These are phyloP conservation scores for Micractinium conductrix DNA, from an alignment of 139 green algal species.

Conservation along the genomic window DNA sequence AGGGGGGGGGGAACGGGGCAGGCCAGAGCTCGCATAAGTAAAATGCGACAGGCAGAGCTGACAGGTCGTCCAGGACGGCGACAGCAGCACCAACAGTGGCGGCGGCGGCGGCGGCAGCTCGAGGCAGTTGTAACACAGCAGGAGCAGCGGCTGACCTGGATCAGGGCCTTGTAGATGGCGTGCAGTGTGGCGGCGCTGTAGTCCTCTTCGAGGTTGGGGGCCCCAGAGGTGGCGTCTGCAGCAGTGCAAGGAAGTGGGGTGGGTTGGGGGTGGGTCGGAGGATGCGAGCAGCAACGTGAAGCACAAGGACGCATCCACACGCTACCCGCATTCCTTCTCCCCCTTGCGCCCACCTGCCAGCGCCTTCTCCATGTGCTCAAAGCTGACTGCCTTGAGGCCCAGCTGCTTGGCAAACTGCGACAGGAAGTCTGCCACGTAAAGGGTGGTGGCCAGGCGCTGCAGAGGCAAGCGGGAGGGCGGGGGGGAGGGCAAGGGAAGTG, in stretches of 20 bases:
- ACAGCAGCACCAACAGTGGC: too few relatives aligned
- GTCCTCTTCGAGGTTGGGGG: background rate
- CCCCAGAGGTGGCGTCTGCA: constrained; percentile 18
- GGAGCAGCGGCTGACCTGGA: constrained; percentile 28
- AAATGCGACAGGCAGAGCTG: background rate
- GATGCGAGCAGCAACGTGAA: background rate
- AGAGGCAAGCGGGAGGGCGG: background rate
- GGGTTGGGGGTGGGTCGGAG: background rate
- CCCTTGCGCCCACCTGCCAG: background rate
- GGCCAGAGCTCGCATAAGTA: too few relatives aligned
- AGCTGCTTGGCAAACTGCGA: constrained; percentile 49
- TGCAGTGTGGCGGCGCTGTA: constrained; percentile 16
- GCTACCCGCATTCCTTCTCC: background rate
- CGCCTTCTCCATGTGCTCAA: constrained; percentile 21
- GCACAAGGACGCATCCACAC: background rate
- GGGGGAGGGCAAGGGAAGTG: background rate
- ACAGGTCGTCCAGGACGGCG: too few relatives aligned
- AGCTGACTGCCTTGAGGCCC: constrained; percentile 20
- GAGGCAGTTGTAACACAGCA: background rate
- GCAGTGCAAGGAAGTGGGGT: background rate
- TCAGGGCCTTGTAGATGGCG: constrained; percentile 39
- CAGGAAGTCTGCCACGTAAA: constrained; percentile 60
- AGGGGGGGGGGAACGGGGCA: too few relatives aligned
- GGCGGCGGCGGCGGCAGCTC: too few relatives aligned
- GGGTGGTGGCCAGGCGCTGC: constrained; percentile 35